Percentiles rank a stretch among this genome's conserved stretches.
These are phyloP conservation scores for Fusarium duplospermum DNA, from an alignment of 2,329 filamentous ascomycete species.

Conservation along the genomic window DNA sequence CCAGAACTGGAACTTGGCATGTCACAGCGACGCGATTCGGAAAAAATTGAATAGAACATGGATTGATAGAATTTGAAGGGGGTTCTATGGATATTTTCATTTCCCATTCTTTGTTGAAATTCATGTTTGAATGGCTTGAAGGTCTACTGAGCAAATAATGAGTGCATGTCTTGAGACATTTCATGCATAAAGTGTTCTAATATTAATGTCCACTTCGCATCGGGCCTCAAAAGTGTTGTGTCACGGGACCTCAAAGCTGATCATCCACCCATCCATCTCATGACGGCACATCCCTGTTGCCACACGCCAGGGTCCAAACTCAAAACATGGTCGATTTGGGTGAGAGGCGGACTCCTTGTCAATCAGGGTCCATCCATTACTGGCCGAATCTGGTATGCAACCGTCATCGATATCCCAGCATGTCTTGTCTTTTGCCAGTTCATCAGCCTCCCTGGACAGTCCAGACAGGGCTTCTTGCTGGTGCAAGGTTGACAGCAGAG, in stretches of 20 bases:
- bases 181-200: background rate
- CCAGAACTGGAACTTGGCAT: background rate
- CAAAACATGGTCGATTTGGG: slow-evolving; percentile 16
- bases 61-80: background rate
- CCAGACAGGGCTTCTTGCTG: background rate
- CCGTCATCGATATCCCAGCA: slow-evolving; percentile 28
- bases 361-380: slow-evolving; percentile 34
- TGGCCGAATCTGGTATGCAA: background rate
- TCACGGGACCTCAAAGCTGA: background rate
- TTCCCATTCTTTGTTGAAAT: background rate
- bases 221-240: background rate
- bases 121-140: background rate
- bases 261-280: background rate
- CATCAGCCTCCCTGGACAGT: background rate
- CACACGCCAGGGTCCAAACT: slow-evolving; percentile 11
- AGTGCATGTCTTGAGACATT: background rate
- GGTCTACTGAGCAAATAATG: background rate
- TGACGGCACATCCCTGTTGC: background rate
- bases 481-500: background rate
- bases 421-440: background rate
- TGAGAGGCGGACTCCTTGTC: background rate
- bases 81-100: background rate
- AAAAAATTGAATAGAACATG: background rate
- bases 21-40: background rate
- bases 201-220: background rate